A percentile compares a stretch with the other conserved stretches of the same genome.
Evolutionary conservation across 495 filamentous ascomycete genomes (phyloP).

Genomic region (Aspergillus steynii): DNA sequence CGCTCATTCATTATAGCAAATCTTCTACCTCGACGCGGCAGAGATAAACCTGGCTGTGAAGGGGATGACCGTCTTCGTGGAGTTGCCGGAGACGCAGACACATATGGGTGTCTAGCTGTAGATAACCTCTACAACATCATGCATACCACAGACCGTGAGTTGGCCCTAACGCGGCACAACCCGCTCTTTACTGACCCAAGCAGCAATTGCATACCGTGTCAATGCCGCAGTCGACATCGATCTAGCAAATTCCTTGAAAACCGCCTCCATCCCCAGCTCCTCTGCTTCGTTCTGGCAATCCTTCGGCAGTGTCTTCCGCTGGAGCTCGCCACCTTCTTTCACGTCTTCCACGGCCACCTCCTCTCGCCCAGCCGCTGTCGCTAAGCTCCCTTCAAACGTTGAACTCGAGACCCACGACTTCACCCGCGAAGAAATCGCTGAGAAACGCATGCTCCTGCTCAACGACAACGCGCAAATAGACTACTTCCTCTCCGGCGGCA

Average conservation of each 20-base stretch:
- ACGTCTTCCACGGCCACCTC: slow-evolving; percentile 21
- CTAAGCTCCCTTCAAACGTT: slow-evolving; percentile 81
- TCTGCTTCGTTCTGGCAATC: slow-evolving; percentile 65
- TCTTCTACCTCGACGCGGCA: slow-evolving; percentile 75
- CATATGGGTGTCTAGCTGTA: slow-evolving; percentile 86
- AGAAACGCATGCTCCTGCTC: slow-evolving; percentile 80
- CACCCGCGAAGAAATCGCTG: slow-evolving; percentile 85
- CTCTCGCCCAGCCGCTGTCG: slow-evolving; percentile 41
- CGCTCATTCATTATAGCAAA: slow-evolving; percentile 45
- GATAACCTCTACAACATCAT: slow-evolving; percentile 97
- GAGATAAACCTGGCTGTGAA: slow-evolving; percentile 72
- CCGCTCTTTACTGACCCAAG: slow-evolving; percentile 38
- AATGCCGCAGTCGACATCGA: slow-evolving; percentile 84
- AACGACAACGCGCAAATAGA: slow-evolving; percentile 98
- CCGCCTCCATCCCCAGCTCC: slow-evolving; percentile 74
- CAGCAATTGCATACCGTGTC: slow-evolving; percentile 82
- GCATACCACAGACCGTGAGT: slow-evolving; percentile 56
- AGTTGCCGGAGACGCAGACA: slow-evolving; percentile 72
- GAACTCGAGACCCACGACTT: slow-evolving; percentile 97
- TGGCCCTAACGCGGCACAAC: slow-evolving; percentile 2
- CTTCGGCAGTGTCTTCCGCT: slow-evolving; percentile 63
- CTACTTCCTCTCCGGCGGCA: slow-evolving; percentile 76
- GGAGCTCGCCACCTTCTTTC: slow-evolving; percentile 34
- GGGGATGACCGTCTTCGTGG: slow-evolving; percentile 61
- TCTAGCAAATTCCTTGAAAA: slow-evolving; percentile 74